A percentile compares a stretch with the other conserved stretches of the same genome.
phyloP scores from a whole-genome alignment of 1,284 basidiomycete genomes.

The Paramarasmius palmivorus region DNA sequence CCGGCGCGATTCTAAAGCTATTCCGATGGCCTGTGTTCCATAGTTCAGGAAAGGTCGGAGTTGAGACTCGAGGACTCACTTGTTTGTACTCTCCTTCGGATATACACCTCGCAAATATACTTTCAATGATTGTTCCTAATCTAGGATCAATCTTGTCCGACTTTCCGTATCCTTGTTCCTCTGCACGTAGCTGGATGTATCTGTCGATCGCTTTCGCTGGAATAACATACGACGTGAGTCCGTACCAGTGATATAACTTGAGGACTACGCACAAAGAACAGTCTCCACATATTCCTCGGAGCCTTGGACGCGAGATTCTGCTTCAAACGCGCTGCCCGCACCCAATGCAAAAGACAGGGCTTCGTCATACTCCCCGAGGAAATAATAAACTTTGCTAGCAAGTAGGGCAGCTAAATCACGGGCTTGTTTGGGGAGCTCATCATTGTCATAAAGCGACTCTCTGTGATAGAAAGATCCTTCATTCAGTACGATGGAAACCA shows the following conservation, averaged over 20 bases:
- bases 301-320: constrained; percentile 60
- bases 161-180: constrained; percentile 48
- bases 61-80: constrained; percentile 42
- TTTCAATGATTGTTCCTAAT: constrained; percentile 82
- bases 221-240: constrained; percentile 12
- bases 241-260: constrained; percentile 1
- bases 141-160: constrained; percentile 72
- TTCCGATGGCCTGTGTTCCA: constrained; percentile 77
- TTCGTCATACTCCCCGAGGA: constrained; percentile 91
- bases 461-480: constrained; percentile 42
- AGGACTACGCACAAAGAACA: constrained; percentile 73
- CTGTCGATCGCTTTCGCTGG: constrained; percentile 92
- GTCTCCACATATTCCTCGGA: constrained; percentile 92
- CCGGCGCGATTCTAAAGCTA: constrained; percentile 87
- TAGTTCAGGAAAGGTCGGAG: constrained; percentile 13
- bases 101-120: constrained; percentile 83
- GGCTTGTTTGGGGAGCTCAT: constrained; percentile 69
- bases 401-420: constrained; percentile 85
- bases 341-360: constrained; percentile 90
- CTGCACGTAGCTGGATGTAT: constrained; percentile 69
- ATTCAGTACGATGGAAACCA: constrained; percentile 2
- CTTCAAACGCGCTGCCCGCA: constrained; percentile 84
- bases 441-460: constrained; percentile 86
- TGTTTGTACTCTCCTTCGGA: constrained; percentile 88
- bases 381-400: constrained; percentile 95